phyloP scores from a whole-genome alignment of 495 filamentous ascomycete genomes.

The Lasiosphaeris hirsuta region DNA sequence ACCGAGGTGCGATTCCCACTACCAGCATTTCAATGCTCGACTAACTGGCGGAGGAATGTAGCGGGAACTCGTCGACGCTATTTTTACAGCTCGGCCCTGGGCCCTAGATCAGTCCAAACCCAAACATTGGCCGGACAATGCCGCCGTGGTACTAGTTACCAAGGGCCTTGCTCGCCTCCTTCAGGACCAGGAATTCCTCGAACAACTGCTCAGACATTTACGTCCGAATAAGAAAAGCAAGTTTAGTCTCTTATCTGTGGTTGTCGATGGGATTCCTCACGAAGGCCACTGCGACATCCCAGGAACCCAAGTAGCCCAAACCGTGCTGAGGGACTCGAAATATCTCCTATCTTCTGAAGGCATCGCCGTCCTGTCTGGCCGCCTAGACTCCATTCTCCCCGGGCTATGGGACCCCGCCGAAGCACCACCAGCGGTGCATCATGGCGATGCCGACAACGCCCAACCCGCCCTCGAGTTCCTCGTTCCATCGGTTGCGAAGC shows the following conservation, averaged over 20 bases:
- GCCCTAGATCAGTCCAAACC: neutral
- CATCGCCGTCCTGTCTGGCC: constrained; percentile 39
- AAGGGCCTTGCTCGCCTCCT: constrained; percentile 35
- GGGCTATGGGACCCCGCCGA: constrained; percentile 23
- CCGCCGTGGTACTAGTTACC: constrained; percentile 36
- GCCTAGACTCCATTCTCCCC: constrained; percentile 29
- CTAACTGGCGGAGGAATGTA: no score
- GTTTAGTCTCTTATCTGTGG: constrained; percentile 33
- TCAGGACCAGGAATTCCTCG: constrained; percentile 36
- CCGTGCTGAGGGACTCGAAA: constrained; percentile 1
- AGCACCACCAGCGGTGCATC: neutral
- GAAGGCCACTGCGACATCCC: no score
- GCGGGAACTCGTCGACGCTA: no score
- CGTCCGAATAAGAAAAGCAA: neutral
- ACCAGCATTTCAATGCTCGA: no score
- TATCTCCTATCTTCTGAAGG: constrained; percentile 31
- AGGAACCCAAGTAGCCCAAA: no score
- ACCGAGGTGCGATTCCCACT: no score
- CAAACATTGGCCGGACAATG: constrained; percentile 20
- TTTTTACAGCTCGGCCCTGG: neutral
- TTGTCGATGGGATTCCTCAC: constrained; percentile 35
- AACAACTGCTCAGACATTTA: constrained; percentile 24
- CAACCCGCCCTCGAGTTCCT: constrained; percentile 18
- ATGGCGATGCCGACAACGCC: neutral
- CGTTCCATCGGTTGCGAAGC: neutral